Evolutionary conservation across 345 rosid genomes (phyloP), one percentile per base, ranked within the genome.

Genomic region (Excoecaria agallocha): DNA sequence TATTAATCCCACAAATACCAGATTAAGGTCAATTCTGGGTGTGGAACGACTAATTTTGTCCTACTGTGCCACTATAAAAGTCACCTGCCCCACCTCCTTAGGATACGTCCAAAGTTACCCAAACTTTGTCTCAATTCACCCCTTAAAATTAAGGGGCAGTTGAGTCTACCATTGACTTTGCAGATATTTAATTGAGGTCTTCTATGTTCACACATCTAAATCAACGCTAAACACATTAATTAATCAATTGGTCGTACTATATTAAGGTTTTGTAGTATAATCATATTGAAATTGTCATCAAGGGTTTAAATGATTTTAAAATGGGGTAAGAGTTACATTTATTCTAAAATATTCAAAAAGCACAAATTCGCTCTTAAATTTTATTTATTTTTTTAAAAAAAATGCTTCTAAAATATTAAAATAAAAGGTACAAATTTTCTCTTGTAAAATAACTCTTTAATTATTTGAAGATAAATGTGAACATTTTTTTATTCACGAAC

Each of bases 161-260:
- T 62, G 68, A 63, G 71, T 62, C 48, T 35, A 38, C 61, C 20
- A 25, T 81, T 73, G 78, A 80, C 82, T 67, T 57, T 19, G 24
- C 11, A 35, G 19, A 60, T 11, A 12, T n/a, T 57, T 12, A 69
- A 8, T 22, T 46, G 12, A 8, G 35, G 80, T 77, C 81, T 62
- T 63, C 56, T 72, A 48, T 39, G 66, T 77, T 82, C 85, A 82
- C 85, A 77, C 11, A n/a, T 22, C 20, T 16, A 56, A 65, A 51
- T 25, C 49, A 62, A 49, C 15, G 1, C 15, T 65, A 52, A 30
- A 48, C 61, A 46, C 48, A 19, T 63, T 19, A 3, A 39, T 3
- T 63, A 0, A 15, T 13, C 63, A 58, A 5, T 58, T n/a, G 30
- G 3, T 25, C 3, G 22, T n/a, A n/a, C n/a, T 39, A 30, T 30